Evolutionary conservation across 2,329 filamentous ascomycete species (phyloP).

Genomic region (Pseudogymnoascus sp.): DNA sequence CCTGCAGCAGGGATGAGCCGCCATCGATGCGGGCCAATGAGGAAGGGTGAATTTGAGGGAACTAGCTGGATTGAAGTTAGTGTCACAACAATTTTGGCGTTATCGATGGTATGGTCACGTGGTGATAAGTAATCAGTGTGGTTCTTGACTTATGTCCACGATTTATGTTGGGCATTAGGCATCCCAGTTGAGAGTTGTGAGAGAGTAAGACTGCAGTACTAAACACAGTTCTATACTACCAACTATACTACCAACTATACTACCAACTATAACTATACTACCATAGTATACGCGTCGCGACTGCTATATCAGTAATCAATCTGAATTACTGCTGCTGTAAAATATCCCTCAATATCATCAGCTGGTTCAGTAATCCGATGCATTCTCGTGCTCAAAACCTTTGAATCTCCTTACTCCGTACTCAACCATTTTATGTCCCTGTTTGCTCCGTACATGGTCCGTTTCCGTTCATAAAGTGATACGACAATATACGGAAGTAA

Average conservation of each 20-base stretch:
- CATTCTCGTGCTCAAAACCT: not conserved
- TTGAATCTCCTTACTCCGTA: not conserved
- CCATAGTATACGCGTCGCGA: not conserved
- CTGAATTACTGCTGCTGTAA: not conserved
- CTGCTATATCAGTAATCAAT: not conserved
- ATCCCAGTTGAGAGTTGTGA: not conserved
- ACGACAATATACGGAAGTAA: not conserved
- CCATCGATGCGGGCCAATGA: not conserved
- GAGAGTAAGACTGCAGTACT: not conserved
- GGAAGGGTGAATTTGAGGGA: not conserved
- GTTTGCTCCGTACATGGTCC: not conserved
- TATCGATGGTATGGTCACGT: not conserved
- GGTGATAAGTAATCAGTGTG: not conserved
- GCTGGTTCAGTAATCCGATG: not conserved
- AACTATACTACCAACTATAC: too few relatives aligned
- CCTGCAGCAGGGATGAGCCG: not conserved
- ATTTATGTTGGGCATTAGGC: not conserved
- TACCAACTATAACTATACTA: not conserved
- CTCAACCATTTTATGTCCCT: not conserved
- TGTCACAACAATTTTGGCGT: constrained; percentile 4
- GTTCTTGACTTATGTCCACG: not conserved
- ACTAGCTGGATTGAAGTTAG: not conserved
- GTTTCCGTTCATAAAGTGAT: not conserved
- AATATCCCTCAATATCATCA: not conserved
- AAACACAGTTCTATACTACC: too few relatives aligned